Evolutionary conservation across 148 eudicot genomes (phyloP).

Genomic region (Limonium bicolor): DNA sequence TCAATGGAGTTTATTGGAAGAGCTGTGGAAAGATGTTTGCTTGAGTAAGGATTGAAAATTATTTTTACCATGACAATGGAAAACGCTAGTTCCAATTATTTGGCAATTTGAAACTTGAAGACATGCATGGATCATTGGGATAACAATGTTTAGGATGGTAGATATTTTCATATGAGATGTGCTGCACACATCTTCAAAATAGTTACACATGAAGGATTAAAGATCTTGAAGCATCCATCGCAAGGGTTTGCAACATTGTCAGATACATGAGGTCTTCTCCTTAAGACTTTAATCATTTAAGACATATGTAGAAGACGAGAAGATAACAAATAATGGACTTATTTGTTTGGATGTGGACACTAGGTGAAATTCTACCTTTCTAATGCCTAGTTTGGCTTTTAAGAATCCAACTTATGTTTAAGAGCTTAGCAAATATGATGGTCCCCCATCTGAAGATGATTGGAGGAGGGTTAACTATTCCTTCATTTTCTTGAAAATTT

Average conservation of each 20-base stretch:
- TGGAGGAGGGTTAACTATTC: not conserved
- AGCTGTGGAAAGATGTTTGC: conserved; percentile 2
- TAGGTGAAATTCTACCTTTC: not conserved
- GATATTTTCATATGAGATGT: not conserved
- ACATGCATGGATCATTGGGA: not conserved
- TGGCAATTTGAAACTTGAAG: not conserved
- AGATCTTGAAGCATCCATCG: not conserved
- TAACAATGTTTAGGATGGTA: not conserved
- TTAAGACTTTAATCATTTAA: not conserved
- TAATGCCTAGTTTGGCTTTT: not conserved
- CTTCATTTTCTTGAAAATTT: not conserved
- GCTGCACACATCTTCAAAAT: not conserved
- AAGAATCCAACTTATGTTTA: not conserved
- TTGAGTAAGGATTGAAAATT: conserved; percentile 1
- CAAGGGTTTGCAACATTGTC: not conserved
- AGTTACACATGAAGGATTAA: not conserved
- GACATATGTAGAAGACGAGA: not conserved
- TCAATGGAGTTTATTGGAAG: not conserved
- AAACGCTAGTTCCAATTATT: conserved; percentile 1
- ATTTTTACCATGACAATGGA: conserved; percentile 2
- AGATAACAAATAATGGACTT: not conserved
- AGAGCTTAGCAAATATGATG: not conserved
- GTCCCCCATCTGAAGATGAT: not conserved
- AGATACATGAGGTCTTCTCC: not conserved
- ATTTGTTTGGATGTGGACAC: not conserved